These are phyloP conservation scores for Aspergillus amoenus DNA, from an alignment of 2,329 filamentous ascomycete species.

Conservation along the genomic window DNA sequence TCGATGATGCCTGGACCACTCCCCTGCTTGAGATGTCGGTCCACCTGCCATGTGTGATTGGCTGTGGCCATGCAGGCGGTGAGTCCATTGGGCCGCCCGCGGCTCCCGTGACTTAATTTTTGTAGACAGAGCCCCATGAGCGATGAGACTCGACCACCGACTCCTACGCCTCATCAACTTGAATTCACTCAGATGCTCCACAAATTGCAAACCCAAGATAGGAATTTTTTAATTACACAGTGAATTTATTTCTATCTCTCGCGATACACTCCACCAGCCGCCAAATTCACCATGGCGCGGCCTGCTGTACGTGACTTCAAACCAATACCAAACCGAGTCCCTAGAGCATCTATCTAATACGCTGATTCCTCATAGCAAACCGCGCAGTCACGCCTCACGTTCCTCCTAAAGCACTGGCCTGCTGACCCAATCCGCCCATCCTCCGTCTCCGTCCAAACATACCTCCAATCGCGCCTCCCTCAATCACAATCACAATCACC, in stretches of 20 bases:
- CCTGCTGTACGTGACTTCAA: background rate
- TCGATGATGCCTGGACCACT: constrained; percentile 3
- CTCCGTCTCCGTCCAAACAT: constrained; percentile 46
- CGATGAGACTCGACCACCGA: background rate
- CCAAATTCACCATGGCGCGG: background rate
- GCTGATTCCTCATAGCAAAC: constrained; percentile 2
- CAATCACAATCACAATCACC: constrained; percentile 11
- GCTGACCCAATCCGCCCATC: constrained; percentile 44
- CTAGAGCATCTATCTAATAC: background rate
- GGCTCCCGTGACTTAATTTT: constrained; percentile 10
- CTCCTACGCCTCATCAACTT: background rate
- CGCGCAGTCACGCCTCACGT: constrained; percentile 38
- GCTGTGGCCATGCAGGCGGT: constrained; percentile 10
- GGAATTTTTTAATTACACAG: too few relatives aligned
- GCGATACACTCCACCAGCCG: background rate
- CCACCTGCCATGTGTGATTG: background rate
- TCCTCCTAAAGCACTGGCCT: constrained; percentile 47
- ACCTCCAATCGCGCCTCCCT: constrained; percentile 36
- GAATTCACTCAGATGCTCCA: background rate
- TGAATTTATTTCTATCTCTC: too few relatives aligned
- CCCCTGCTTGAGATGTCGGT: constrained; percentile 3
- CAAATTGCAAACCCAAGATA: background rate
- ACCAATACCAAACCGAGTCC: background rate
- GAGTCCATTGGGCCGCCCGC: background rate
- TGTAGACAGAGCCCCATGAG: background rate